Percentiles rank a stretch among this genome's conserved stretches.
Conservation (phyloP, 768 basidiomycete species). For the Neoboletus brunneissimus region DNA sequence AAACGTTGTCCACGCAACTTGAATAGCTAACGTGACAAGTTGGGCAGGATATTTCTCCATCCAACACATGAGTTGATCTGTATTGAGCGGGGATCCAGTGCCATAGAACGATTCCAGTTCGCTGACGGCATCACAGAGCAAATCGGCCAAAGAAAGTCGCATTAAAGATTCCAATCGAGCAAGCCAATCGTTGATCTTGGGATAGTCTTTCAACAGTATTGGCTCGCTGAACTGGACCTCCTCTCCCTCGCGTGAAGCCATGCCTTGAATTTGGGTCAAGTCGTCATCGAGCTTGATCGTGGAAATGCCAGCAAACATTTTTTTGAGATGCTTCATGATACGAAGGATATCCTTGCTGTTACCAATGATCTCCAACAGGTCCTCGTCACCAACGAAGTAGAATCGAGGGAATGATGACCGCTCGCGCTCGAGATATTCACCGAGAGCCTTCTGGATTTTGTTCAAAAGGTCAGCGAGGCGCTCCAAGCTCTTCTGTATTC, state of each 20-base stretch:
- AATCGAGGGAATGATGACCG: constrained; percentile 98
- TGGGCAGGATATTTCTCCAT: constrained; percentile 95
- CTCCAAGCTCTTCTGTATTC: constrained; percentile 96
- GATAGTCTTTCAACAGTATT: constrained; percentile 86
- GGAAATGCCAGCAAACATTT: constrained; percentile 99
- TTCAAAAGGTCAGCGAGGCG: constrained; percentile 92
- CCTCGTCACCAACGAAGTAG: constrained; percentile 99
- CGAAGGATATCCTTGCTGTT: constrained; percentile 98
- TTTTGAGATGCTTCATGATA: constrained; percentile 99
- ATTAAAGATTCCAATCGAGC: constrained; percentile 90
- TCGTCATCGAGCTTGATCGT: constrained; percentile 88
- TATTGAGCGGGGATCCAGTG: constrained; percentile 53
- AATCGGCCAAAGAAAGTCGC: constrained; percentile 81
- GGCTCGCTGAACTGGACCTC: constrained; percentile 82
- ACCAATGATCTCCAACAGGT: constrained; percentile 96
- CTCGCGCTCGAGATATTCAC: constrained; percentile 97
- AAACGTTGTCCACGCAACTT: constrained; percentile 89
- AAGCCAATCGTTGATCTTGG: constrained; percentile 99
- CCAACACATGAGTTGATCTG: constrained; percentile 79
- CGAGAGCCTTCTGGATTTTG: constrained; percentile 99
- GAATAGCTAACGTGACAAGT: constrained; percentile 91
- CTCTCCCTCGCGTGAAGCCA: constrained; percentile 96
- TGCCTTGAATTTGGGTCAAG: constrained; percentile 82
- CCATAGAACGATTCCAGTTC: constrained; percentile 84
- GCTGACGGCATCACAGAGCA: constrained; percentile 74